Percentiles rank a stretch among this genome's conserved stretches.
Conservation (phyloP, 306 rosid species). For the Acacia crassicarpa region DNA sequence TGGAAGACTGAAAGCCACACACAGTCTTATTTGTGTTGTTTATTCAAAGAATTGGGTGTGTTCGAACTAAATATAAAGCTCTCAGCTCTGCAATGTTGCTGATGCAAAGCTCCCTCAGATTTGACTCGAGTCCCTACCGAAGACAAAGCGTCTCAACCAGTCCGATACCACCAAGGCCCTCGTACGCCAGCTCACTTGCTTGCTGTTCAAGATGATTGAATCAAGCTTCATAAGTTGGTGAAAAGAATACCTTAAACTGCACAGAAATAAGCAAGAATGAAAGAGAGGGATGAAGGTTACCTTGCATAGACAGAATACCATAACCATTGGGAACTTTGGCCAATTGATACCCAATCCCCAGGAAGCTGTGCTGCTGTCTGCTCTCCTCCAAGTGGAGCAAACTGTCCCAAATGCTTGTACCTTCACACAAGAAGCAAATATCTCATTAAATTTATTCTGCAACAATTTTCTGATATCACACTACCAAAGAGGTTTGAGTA, state of each 20-base stretch:
- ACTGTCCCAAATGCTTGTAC: conserved; percentile 97
- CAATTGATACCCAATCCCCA: conserved; percentile 95
- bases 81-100: background rate
- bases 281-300: conserved; percentile 29
- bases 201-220: conserved; percentile 53
- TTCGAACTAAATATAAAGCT: background rate
- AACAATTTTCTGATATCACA: background rate
- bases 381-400: conserved; percentile 98
- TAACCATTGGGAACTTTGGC: conserved; percentile 93
- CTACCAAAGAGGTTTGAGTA: background rate
- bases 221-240: conserved; percentile 18
- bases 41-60: conserved; percentile 20
- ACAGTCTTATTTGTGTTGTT: background rate
- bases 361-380: conserved; percentile 99
- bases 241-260: conserved; percentile 15
- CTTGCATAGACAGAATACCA: conserved; percentile 99
- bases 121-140: conserved; percentile 89
- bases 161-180: conserved; percentile 83
- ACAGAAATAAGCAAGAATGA: background rate
- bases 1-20: background rate
- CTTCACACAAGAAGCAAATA: conserved; percentile 33
- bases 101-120: conserved; percentile 35
- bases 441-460: background rate
- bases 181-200: conserved; percentile 98
- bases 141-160: conserved; percentile 79